Percentiles rank a stretch among this genome's conserved stretches.
phyloP scores from a whole-genome alignment of 129 eudicot species.

The Apium graveolens region DNA sequence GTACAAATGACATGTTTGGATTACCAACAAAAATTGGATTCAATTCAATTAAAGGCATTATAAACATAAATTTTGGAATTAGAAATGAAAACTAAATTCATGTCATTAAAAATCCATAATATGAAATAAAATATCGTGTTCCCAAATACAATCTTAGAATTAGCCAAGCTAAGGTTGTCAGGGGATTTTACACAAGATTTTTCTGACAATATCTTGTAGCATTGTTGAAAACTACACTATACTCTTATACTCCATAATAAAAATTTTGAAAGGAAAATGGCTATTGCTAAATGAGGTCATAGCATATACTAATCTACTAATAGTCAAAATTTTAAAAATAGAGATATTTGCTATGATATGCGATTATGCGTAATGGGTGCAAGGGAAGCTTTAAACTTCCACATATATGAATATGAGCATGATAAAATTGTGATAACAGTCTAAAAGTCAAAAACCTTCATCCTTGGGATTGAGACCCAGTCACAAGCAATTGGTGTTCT shows the following conservation, averaged over 20 bases:
- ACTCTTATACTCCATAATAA: neutral
- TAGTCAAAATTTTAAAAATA: neutral
- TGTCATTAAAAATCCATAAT: too few species aligned
- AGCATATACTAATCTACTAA: neutral
- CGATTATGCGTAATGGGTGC: neutral
- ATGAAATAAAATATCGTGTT: too few species aligned
- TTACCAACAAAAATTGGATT: too few species aligned
- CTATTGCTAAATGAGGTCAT: neutral
- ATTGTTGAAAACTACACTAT: neutral
- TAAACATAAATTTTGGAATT: too few species aligned
- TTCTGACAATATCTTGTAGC: neutral
- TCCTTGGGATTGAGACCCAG: conserved; percentile 15
- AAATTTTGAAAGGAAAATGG: neutral
- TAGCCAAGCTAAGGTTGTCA: neutral
- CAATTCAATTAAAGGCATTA: too few species aligned
- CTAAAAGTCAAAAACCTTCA: conserved; percentile 11
- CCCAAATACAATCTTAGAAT: neutral
- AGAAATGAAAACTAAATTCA: too few species aligned
- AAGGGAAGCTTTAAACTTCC: neutral
- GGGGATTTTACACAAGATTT: neutral
- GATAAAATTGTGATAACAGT: neutral
- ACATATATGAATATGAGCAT: neutral
- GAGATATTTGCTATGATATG: neutral
- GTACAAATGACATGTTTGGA: too few species aligned
- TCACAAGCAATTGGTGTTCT: neutral